Evolutionary conservation across 768 basidiomycete species (phyloP), one percentile per base, ranked within the genome.

Genomic region (Termitomyces heimii): DNA sequence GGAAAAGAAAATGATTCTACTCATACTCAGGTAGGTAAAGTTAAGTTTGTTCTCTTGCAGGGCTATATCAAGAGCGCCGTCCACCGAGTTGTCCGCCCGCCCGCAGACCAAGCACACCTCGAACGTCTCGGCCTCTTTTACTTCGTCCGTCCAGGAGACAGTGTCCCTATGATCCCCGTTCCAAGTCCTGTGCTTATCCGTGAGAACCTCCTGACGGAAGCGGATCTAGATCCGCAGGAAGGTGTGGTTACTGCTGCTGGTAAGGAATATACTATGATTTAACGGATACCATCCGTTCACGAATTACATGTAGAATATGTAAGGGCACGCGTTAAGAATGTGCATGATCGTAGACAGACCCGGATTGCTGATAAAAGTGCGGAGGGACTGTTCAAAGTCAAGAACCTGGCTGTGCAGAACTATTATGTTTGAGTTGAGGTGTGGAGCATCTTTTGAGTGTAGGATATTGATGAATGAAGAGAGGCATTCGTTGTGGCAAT

Each of bases 1-100:
- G 39, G n/a, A 45, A 34, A 9, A 18, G 5, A n/a, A 13, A 35
- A 18, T 2, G 3, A 39, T 9, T 20, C 29, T 24, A 5, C 7
- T 40, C 28, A 13, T n/a, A 13, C 16, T 39, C 18, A 28, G 13
- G 46, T 4, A 28, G 13, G 46, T 4, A 18, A 5, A 24, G 10
- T n/a, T 3, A 31, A 29, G 24, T 6, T 10, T 35, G 14, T 37
- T 48, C 9, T n/a, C 18, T 32, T 28, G 1, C 13, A 69, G 39
- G 78, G 78, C 10, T 80, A 71, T 60, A 75, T 80, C 65, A 77
- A 76, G 60, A 75, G 72, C 49, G 76, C 78, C 1, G 70, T 80
- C 42, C 79, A 82, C 57, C 73, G 78, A 7, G 80, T 82, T 6
- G 68, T 77, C 8, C 76, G 75, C 29, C 81, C 80, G 0, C 80